Percentiles rank a stretch among this genome's conserved stretches.
Evolutionary conservation across 495 filamentous ascomycete genomes (phyloP).

Genomic region (Aspergillus ostianus): DNA sequence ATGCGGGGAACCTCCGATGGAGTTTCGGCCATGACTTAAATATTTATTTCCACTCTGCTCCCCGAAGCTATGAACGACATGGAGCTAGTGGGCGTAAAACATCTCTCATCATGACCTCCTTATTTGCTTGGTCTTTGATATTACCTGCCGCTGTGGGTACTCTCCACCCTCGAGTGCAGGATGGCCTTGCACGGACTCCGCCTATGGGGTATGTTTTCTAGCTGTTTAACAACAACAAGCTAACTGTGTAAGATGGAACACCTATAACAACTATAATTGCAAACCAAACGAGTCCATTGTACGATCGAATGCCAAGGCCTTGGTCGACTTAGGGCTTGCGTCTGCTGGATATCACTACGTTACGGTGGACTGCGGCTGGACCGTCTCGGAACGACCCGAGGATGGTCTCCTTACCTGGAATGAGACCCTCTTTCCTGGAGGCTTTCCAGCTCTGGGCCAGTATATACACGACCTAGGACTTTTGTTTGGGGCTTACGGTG

Average conservation of each 20-base stretch:
- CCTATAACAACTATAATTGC: conserved; percentile 55
- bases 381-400: conserved; percentile 36
- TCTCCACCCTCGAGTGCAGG: conserved; percentile 21
- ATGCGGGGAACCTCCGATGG: not conserved
- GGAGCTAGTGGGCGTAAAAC: not conserved
- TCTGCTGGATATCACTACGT: conserved; percentile 53
- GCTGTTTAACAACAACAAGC: not conserved
- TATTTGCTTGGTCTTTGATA: not conserved
- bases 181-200: conserved; percentile 30
- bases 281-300: conserved; percentile 47
- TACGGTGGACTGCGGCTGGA: conserved; percentile 60
- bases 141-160: not conserved
- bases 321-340: conserved; percentile 51
- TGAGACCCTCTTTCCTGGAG: conserved; percentile 47
- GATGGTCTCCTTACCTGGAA: conserved; percentile 55
- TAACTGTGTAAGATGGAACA: conserved; percentile 47
- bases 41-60: not conserved
- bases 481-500: conserved; percentile 57
- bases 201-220: conserved; percentile 32
- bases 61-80: not conserved
- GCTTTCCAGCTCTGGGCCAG: conserved; percentile 46
- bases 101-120: not conserved
- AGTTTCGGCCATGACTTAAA: not conserved
- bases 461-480: conserved; percentile 49
- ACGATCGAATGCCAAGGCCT: conserved; percentile 51